Percentiles rank a stretch among this genome's conserved stretches.
Conservation (phyloP, 139 green algal species). For the Asterochloris erici region DNA sequence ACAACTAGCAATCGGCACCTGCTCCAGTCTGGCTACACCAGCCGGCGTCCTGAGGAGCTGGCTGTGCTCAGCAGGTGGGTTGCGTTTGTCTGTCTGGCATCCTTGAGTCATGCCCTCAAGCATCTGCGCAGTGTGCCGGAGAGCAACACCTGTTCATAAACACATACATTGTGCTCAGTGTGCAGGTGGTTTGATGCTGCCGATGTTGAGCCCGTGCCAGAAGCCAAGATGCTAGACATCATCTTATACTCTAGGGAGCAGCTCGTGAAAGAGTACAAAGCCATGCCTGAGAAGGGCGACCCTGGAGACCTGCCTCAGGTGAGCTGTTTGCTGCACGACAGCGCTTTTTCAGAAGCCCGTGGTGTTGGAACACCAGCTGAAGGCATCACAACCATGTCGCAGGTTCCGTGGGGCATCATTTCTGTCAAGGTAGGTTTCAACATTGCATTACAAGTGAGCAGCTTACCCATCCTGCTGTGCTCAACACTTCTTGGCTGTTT, state of each 20-base stretch:
- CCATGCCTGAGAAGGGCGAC: conserved; percentile 53
- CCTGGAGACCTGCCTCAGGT: conserved; percentile 12
- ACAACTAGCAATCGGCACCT: conserved; percentile 71
- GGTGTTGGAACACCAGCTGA: background rate
- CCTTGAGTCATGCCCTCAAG: background rate
- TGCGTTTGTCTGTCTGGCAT: background rate
- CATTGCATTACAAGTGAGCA: background rate
- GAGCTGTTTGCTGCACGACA: background rate
- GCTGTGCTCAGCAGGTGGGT: conserved; percentile 71
- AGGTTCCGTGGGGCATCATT: too few relatives aligned
- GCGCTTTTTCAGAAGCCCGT: conserved; percentile 29
- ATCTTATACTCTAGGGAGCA: conserved; percentile 94
- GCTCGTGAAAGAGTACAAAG: conserved; percentile 73
- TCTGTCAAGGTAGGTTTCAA: too few relatives aligned
- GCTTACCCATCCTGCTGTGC: background rate
- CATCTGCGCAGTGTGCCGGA: background rate
- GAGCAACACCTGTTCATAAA: too few relatives aligned
- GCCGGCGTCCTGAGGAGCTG: conserved; percentile 76
- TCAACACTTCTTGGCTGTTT: conserved; percentile 46
- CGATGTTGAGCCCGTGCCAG: conserved; percentile 50
- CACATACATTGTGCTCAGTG: background rate
- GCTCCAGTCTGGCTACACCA: conserved; percentile 70
- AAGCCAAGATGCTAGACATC: conserved; percentile 84
- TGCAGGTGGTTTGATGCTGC: conserved; percentile 64
- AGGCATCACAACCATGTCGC: too few relatives aligned